Percentiles rank a stretch among this genome's conserved stretches.
These are phyloP conservation scores for Paspalum notatum DNA, from an alignment of 176 grass and related monocot genomes.

Conservation along the genomic window DNA sequence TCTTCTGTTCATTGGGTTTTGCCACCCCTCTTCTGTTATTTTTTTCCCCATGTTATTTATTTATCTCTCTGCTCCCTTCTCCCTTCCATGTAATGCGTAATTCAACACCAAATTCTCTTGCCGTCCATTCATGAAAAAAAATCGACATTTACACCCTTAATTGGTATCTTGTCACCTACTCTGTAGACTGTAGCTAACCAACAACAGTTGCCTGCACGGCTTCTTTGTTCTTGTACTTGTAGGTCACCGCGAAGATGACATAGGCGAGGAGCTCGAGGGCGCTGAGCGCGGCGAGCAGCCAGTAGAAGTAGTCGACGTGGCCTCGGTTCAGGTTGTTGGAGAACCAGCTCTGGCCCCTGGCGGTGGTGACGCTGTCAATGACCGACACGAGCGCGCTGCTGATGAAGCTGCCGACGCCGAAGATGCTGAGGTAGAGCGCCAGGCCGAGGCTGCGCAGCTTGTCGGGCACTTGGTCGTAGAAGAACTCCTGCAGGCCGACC, in stretches of 20 bases:
- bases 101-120: too few relatives aligned
- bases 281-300: slow-evolving; percentile 51
- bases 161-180: not conserved
- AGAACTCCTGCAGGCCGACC: slow-evolving; percentile 79
- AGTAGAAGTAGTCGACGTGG: slow-evolving; percentile 63
- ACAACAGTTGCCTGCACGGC: not conserved
- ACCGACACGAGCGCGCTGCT: slow-evolving; percentile 44
- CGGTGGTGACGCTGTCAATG: slow-evolving; percentile 31
- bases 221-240: slow-evolving; percentile 54
- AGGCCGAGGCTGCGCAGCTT: slow-evolving; percentile 56
- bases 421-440: slow-evolving; percentile 53
- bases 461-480: slow-evolving; percentile 76
- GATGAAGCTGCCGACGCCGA: slow-evolving; percentile 54
- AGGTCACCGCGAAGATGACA: slow-evolving; percentile 33
- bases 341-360: slow-evolving; percentile 49
- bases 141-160: not conserved
- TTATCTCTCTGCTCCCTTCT: too few relatives aligned
- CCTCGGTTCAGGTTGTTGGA: slow-evolving; percentile 52
- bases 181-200: not conserved
- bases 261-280: slow-evolving; percentile 48
- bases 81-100: too few relatives aligned
- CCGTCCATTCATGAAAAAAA: too few relatives aligned
- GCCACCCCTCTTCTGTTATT: too few relatives aligned
- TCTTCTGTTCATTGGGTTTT: too few relatives aligned
- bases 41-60: too few relatives aligned